These are phyloP conservation scores for Epichloe bromicola DNA, from an alignment of 2,329 filamentous ascomycete genomes.

Conservation along the genomic window DNA sequence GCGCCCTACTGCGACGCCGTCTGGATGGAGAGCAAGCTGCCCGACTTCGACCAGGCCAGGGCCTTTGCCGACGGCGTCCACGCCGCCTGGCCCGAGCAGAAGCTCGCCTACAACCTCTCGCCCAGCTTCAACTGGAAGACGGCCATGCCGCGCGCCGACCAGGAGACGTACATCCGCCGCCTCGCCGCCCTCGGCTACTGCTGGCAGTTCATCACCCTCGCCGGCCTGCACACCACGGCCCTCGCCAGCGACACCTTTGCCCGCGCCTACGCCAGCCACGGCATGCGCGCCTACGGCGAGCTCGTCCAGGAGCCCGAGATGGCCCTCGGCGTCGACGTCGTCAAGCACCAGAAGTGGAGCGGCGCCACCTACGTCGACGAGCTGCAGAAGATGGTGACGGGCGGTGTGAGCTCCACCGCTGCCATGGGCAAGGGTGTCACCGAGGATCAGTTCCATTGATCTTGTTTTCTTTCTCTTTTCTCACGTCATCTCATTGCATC, in stretches of 20 bases:
- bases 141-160: constrained; percentile 80
- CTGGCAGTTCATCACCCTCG: constrained; percentile 99
- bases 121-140: constrained; percentile 99
- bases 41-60: constrained; percentile 80
- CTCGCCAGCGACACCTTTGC: constrained; percentile 86
- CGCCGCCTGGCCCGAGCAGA: constrained; percentile 89
- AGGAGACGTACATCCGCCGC: constrained; percentile 93
- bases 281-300: constrained; percentile 96
- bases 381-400: constrained; percentile 91
- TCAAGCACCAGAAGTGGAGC: constrained; percentile 98
- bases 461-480: too few species aligned
- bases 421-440: constrained; percentile 98
- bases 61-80: constrained; percentile 92
- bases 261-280: constrained; percentile 63
- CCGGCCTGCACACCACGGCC: constrained; percentile 88
- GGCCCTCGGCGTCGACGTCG: constrained; percentile 77
- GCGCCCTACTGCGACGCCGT: constrained; percentile 91
- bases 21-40: constrained; percentile 99
- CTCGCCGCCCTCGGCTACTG: constrained; percentile 84
- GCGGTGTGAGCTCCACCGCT: constrained; percentile 79
- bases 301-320: constrained; percentile 97
- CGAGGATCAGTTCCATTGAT: constrained; percentile 72
- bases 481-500: too few species aligned
- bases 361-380: constrained; percentile 93
- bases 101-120: constrained; percentile 97